Base-by-base conservation (phyloP, 2,329 filamentous ascomycete species). In the Graphilbum ipis-grandicollis region DNA sequence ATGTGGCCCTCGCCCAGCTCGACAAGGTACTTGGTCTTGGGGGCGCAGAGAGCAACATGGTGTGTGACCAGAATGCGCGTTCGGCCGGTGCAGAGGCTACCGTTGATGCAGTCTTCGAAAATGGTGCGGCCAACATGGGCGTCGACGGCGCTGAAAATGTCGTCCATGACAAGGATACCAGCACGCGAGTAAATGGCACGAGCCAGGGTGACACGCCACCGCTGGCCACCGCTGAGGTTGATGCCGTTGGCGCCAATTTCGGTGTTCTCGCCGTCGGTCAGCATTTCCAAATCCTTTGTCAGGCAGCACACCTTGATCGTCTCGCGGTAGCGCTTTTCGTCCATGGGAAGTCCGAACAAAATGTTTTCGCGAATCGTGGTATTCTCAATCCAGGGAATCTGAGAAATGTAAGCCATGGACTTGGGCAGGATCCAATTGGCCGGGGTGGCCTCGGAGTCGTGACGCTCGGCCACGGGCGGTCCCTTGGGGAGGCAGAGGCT, bases 311-410 rank as follows among this genome's bases (percentile, higher is more conserved):
- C 79, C 26, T 72, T 65, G 8, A 86, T 54, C 0, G 83, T 81
- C 46, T 75, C 71, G 2, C 63, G 58, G 50, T 88, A 90, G 29
- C 83, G 70, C n/a, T 65, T 59, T 39, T 74, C 59, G 38, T 84
- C 69, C 22, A 66, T 68, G 0, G 80, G 80, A 3, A 86, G 58
- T 0, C 80, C 80, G 43, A 88, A 90, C 0, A 83, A 53, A 35
- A 90, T 79, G 46, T 90, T 92, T 32, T 84, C 75, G 39, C 68
- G 73, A 42, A 92, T 75, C 6, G 73, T 79, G 1, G 77, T 79
- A 46, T 86, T 88, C 49, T 88, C 81, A 34, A 90, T 81, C 82
- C 81, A 90, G 0, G 82, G 81, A 8, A 79, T 83, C 50, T 86
- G 80, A 1, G 77, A 71, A 25, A 86, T 78, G 46, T 76, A 88